phyloP scores from a whole-genome alignment of 2,329 filamentous ascomycete genomes.

The Alternaria brassicicola region DNA sequence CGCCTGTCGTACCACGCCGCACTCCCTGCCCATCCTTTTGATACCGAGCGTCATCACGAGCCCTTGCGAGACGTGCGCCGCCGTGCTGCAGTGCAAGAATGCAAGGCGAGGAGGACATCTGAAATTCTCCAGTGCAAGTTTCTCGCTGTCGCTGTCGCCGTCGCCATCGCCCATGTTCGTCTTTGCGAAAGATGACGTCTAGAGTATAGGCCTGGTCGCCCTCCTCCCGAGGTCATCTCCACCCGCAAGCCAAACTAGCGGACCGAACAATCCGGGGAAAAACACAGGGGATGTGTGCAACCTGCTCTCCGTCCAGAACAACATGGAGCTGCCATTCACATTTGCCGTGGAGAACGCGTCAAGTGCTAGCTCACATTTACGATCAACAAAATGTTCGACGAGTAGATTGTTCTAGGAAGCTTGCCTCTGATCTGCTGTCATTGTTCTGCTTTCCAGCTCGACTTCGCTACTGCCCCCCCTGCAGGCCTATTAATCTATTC shows the following conservation, averaged over 20 bases:
- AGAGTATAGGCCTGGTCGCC: background rate
- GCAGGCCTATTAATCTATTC: background rate
- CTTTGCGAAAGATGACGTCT: constrained; percentile 1
- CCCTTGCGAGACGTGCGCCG: background rate
- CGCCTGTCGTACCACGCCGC: constrained; percentile 1
- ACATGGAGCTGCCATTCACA: background rate
- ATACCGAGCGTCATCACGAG: background rate
- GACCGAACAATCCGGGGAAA: constrained; percentile 17
- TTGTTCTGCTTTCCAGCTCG: background rate
- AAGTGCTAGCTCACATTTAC: background rate
- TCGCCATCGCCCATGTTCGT: background rate
- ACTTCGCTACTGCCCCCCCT: constrained; percentile 1
- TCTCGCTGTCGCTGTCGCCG: background rate
- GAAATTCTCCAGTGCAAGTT: background rate
- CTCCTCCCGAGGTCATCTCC: too few relatives aligned
- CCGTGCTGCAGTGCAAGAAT: background rate
- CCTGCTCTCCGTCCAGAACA: background rate
- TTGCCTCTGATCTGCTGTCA: background rate
- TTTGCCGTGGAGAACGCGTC: background rate
- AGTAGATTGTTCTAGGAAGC: background rate
- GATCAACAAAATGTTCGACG: background rate
- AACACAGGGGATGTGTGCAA: background rate
- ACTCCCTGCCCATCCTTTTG: background rate
- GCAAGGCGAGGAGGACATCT: background rate
- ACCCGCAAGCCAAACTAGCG: constrained; percentile 7